Conservation (phyloP, 2,329 filamentous ascomycete species). For the Westerdykella aurantiaca region DNA sequence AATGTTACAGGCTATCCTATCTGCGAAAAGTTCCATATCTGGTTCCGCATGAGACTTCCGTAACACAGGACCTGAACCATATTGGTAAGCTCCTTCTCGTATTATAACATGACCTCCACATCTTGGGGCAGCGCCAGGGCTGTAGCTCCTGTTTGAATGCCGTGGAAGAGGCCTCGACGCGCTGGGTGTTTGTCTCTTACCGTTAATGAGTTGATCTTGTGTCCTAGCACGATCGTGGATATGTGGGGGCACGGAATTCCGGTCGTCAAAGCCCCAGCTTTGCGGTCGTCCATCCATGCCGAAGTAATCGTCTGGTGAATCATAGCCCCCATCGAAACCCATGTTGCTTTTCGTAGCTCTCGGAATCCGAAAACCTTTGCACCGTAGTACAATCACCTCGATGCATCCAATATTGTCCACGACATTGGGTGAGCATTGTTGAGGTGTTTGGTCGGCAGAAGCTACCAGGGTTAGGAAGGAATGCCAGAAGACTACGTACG, state of each 20-base stretch:
- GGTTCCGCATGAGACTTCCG: background rate
- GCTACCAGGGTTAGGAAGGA: conserved; percentile 25
- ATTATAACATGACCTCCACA: too few species aligned
- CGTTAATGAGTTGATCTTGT: background rate
- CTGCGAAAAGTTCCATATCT: background rate
- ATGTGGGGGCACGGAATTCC: background rate
- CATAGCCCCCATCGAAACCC: conserved; percentile 25
- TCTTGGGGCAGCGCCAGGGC: too few species aligned
- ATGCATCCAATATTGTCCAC: conserved; percentile 43
- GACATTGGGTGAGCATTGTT: conserved; percentile 25
- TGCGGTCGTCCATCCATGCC: conserved; percentile 10
- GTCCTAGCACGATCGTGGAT: background rate
- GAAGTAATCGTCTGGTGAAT: conserved; percentile 12
- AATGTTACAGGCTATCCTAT: background rate
- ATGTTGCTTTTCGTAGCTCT: conserved; percentile 6
- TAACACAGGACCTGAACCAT: too few species aligned
- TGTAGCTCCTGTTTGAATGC: background rate
- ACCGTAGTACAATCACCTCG: conserved; percentile 45
- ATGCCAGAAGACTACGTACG: too few species aligned
- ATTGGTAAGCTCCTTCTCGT: too few species aligned
- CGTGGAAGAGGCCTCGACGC: background rate
- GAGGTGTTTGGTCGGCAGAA: conserved; percentile 34
- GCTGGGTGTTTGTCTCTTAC: background rate
- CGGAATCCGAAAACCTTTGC: conserved; percentile 22
- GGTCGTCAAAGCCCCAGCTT: background rate